Evolutionary conservation across 2,329 filamentous ascomycete genomes (phyloP).

Genomic region (Eutypa lata): DNA sequence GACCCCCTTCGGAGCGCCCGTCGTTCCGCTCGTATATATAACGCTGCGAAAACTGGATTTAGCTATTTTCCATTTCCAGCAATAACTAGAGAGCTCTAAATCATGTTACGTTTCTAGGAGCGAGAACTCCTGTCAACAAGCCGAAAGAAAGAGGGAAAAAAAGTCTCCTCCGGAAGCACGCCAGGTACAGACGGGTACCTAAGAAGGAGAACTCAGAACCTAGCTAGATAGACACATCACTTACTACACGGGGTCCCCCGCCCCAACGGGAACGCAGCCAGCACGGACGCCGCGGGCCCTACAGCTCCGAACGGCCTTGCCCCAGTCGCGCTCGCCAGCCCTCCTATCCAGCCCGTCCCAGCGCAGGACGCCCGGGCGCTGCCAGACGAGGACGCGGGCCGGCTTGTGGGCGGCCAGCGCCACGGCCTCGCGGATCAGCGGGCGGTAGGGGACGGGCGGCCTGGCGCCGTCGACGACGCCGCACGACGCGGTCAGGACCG

Average conservation of each 20-base stretch:
- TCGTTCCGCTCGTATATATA: slow-evolving; percentile 74
- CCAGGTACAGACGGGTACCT: too few species aligned
- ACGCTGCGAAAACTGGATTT: too few species aligned
- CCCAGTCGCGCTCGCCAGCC: slow-evolving; percentile 77
- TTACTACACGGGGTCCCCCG: slow-evolving; percentile 81
- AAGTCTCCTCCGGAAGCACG: too few species aligned
- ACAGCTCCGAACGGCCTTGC: slow-evolving; percentile 69
- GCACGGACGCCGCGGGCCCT: slow-evolving; percentile 64
- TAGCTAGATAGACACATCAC: too few species aligned
- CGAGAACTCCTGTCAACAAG: too few species aligned
- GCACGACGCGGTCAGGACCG: slow-evolving; percentile 84
- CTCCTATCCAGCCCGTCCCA: slow-evolving; percentile 69
- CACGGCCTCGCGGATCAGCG: slow-evolving; percentile 73
- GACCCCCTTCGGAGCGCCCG: slow-evolving; percentile 71
- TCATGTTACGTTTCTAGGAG: too few species aligned
- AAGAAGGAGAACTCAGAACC: too few species aligned
- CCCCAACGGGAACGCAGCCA: slow-evolving; percentile 73
- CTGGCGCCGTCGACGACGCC: slow-evolving; percentile 89
- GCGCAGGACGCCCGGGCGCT: slow-evolving; percentile 65
- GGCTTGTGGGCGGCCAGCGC: slow-evolving; percentile 68
- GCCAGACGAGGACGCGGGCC: slow-evolving; percentile 73
- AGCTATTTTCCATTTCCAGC: too few species aligned
- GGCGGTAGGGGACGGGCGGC: slow-evolving; percentile 72
- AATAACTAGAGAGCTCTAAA: too few species aligned
- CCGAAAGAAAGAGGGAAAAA: too few species aligned